Evolutionary conservation across 176 grass and related monocot species (phyloP), one percentile per base, ranked within the genome.

Genomic region (Tillandsia fasciculata): DNA sequence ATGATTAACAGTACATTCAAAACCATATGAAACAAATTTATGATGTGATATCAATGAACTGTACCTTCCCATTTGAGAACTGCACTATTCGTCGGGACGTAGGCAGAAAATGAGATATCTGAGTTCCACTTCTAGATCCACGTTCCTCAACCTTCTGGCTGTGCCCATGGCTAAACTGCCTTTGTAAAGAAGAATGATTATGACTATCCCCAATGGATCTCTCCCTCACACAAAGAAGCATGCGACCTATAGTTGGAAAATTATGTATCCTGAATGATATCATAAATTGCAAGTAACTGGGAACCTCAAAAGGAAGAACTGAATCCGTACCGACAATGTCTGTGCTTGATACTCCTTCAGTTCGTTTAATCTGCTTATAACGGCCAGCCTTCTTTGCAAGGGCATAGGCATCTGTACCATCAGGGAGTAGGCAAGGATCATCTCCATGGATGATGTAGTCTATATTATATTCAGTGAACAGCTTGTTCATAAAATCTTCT

Each of bases 381-480:
- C 93, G 84, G 12, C 83, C 81, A 75, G 86, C 93, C 80, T 87
- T 96, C 85, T 92, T 92, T 49, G 88, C 88, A 68, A 96, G 83
- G 53, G 93, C 88, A 85, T 92, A 96, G 47, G 88, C 93, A 29
- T 92, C 93, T 57, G 86, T 96, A 69, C 92, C 88, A 72, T 96
- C 92, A 8, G 88, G 88, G 12, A 96, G 86, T 51, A 96, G 77
- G 64, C 88, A 96, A 81, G 93, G 88, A 82, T 96, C 93, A 15
- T 92, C 88, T 20, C 92, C 92, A 83, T 96, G 92, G 77, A 96
- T 96, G 66, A 96, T 96, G 66, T 96, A 96, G 76, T 96, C 92
- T 63, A 92, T 92, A 73, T 85, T 84, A 71, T 96, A 96, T n/a
- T 92, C 86, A 64, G 70, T 83, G 65, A 96, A 96, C 51, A 96